phyloP scores from a whole-genome alignment of 768 basidiomycete species.

The Megacollybia marginata region DNA sequence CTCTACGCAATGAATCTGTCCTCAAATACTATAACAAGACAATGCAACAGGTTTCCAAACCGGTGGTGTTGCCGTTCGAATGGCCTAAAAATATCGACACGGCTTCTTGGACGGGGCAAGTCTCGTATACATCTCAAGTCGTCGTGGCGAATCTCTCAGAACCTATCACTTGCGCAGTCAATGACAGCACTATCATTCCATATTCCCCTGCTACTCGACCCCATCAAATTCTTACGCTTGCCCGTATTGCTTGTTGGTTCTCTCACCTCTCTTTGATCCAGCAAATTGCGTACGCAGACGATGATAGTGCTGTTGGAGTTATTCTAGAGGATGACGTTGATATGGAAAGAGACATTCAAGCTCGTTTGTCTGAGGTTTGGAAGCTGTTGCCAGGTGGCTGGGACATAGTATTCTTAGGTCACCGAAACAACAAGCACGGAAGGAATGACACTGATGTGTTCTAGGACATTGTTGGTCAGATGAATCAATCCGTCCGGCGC shows the following conservation, averaged over 20 bases:
- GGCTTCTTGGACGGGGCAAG: conserved; percentile 9
- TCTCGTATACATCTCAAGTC: background rate
- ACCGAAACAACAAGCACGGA: conserved; percentile 7
- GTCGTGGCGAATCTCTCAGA: conserved; percentile 1
- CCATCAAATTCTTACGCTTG: conserved; percentile 46
- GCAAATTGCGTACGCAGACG: conserved; percentile 20
- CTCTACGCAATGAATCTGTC: background rate
- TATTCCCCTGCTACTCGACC: conserved; percentile 31
- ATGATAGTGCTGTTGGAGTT: conserved; percentile 31
- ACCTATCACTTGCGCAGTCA: conserved; percentile 35
- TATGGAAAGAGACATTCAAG: conserved; percentile 61
- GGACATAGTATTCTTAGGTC: conserved; percentile 73
- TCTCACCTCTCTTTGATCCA: conserved; percentile 54
- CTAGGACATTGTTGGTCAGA: conserved; percentile 78
- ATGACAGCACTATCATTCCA: conserved; percentile 28
- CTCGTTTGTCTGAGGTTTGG: conserved; percentile 33
- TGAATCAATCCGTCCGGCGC: conserved; percentile 41
- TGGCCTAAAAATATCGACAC: conserved; percentile 34
- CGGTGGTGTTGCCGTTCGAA: conserved; percentile 13
- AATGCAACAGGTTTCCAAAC: background rate
- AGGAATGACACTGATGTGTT: background rate
- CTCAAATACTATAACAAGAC: background rate
- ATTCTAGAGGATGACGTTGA: conserved; percentile 79
- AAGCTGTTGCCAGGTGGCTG: conserved; percentile 46
- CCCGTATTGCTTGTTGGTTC: conserved; percentile 65